phyloP scores from a whole-genome alignment of 306 rosid species.

The Cicer pinnatifidum region DNA sequence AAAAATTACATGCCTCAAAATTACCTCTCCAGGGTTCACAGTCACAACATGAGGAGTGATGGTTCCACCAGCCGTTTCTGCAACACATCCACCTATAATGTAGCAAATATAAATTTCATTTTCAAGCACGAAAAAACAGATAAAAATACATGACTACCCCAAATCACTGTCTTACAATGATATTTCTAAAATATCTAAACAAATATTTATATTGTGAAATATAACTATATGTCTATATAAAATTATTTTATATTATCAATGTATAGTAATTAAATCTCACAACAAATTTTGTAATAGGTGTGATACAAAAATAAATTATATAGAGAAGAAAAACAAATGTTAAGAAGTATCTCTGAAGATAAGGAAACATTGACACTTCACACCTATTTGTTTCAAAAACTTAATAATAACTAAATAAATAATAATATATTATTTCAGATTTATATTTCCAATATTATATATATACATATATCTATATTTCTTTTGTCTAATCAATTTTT shows the following conservation, averaged over 20 bases:
- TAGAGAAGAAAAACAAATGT: neutral
- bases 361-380: no score
- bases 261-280: neutral
- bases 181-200: no score
- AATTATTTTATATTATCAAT: neutral
- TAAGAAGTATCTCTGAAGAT: no score
- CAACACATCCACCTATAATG: conserved; percentile 51
- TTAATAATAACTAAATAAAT: neutral
- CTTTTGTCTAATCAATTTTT: neutral
- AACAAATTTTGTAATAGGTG: neutral
- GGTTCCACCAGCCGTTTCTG: conserved; percentile 56
- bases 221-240: neutral
- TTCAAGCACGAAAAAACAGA: conserved; percentile 27
- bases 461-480: neutral
- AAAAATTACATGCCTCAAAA: neutral
- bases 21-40: conserved; percentile 61
- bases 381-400: no score
- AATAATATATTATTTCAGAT: neutral
- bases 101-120: neutral
- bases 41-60: conserved; percentile 52
- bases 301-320: neutral
- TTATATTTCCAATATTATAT: neutral
- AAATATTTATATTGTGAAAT: neutral
- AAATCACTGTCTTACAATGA: no score
- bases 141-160: neutral